Evolutionary conservation across 176 grass and related monocot species (phyloP), one percentile per base, ranked within the genome.

Genomic region (Canna indica): DNA sequence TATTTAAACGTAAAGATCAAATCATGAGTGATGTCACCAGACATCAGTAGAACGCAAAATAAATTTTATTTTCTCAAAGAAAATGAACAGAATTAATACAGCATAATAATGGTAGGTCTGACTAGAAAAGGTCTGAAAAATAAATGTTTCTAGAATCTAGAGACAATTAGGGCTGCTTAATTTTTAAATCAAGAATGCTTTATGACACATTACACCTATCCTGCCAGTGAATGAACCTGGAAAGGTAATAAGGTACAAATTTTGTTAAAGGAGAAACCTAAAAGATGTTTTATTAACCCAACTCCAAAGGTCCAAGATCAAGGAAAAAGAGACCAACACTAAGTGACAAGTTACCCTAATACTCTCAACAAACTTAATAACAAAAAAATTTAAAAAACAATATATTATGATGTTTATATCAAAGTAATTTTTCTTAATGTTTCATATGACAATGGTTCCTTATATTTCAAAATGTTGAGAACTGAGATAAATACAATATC

Each of bases 71-170:
- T 57, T 57, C 25, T 27, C 20, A n/a, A 57, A 7, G 7, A 57
- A 24, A 22, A 57, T 4, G 7, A 57, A 57, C 25, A 57, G 53
- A 26, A 10, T 4, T 25, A 57, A 25, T 57, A 25, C 53, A 54
- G 17, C 16, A n/a, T 54, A 54, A 54, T 22, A 25, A n/a, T 54
- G 13, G 50, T 24, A 15, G 16, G 18, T 54, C 50, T 54, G 22
- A 54, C 26, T 62, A 31, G 59, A 62, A 62, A 15, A 62, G 59
- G 27, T 33, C 29, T 62, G 28, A 62, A 63, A 63, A 61, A 20
- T 18, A 24, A 32, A 31, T 15, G 28, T 32, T 33, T 28, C 33
- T 18, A 32, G 28, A 62, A 13, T 28, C 33, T 18, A 32, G 28
- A 62, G 29, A 18, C 29, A 62, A 34, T 17, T 33, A 62, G 30